Evolutionary conservation across 176 grass and related monocot genomes (phyloP).

Genomic region (Paspalum vaginatum): DNA sequence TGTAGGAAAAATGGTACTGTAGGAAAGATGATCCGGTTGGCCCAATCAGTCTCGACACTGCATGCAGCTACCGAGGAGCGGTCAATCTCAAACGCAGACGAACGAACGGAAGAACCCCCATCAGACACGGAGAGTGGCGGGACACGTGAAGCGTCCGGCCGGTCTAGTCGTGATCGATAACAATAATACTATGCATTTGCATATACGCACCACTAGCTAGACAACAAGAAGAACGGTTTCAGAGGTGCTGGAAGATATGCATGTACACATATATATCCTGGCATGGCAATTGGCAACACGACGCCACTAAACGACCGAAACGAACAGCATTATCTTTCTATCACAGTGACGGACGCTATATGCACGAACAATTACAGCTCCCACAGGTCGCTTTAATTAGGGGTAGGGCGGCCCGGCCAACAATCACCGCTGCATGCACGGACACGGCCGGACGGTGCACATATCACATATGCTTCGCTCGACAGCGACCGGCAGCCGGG

Average conservation of each 20-base stretch:
- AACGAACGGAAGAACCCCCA: not conserved
- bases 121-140: not conserved
- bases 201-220: not conserved
- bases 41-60: too few species aligned
- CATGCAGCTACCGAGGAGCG: too few species aligned
- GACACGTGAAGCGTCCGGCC: conserved; percentile 14
- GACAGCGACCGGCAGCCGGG: conserved; percentile 18
- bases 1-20: too few species aligned
- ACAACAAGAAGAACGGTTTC: conserved; percentile 12
- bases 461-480: not conserved
- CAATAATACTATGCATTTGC: not conserved
- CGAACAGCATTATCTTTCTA: not conserved
- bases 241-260: not conserved
- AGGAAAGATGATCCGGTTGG: too few species aligned
- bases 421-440: not conserved
- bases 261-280: not conserved
- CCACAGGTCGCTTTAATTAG: conserved; percentile 18
- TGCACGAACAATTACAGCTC: conserved; percentile 16
- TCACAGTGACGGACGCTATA: conserved; percentile 29
- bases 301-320: conserved; percentile 19
- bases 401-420: conserved; percentile 7
- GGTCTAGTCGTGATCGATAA: conserved; percentile 24
- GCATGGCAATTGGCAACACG: conserved; percentile 29
- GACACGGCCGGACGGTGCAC: conserved; percentile 1
- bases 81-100: not conserved